Percentiles rank a stretch among this genome's conserved stretches.
Evolutionary conservation across 2,329 filamentous ascomycete species (phyloP).

Genomic region (Fusarium temperatum): DNA sequence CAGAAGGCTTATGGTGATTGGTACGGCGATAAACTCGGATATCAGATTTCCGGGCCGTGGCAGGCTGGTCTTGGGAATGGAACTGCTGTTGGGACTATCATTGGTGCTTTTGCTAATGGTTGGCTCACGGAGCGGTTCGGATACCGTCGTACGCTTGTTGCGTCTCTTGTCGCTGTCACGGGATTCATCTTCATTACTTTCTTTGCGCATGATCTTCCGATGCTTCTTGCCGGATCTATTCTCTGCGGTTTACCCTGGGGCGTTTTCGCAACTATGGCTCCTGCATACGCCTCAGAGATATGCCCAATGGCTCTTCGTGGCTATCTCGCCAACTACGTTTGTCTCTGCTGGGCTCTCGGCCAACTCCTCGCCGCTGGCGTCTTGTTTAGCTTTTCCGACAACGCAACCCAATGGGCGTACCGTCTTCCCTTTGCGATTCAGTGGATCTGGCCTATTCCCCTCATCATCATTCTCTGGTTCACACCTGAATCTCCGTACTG

Average conservation of each 20-base stretch:
- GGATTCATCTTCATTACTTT: conserved; percentile 46
- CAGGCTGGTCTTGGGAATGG: conserved; percentile 9
- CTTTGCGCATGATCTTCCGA: conserved; percentile 47
- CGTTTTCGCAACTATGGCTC: conserved; percentile 54
- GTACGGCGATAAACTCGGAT: conserved; percentile 33
- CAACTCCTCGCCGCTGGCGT: conserved; percentile 52
- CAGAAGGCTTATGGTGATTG: conserved; percentile 32
- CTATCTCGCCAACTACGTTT: conserved; percentile 54
- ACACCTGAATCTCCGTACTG: conserved; percentile 50
- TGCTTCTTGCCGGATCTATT: conserved; percentile 56
- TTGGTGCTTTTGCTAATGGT: conserved; percentile 37
- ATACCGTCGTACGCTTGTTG: conserved; percentile 56
- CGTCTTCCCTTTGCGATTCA: conserved; percentile 50
- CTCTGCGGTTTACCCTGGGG: conserved; percentile 56
- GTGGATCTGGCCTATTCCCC: conserved; percentile 48
- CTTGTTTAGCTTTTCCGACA: conserved; percentile 1
- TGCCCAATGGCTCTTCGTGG: conserved; percentile 52
- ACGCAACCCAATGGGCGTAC: conserved; percentile 47
- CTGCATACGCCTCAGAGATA: conserved; percentile 57
- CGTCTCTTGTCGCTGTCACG: conserved; percentile 51
- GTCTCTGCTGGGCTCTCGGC: conserved; percentile 55
- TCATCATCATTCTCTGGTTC: conserved; percentile 42
- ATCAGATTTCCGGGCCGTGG: conserved; percentile 31
- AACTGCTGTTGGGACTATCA: conserved; percentile 28
- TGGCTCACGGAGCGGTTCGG: conserved; percentile 33